These are phyloP conservation scores for Trichoderma brevicompactum DNA, from an alignment of 2,329 filamentous ascomycete species.

Conservation along the genomic window DNA sequence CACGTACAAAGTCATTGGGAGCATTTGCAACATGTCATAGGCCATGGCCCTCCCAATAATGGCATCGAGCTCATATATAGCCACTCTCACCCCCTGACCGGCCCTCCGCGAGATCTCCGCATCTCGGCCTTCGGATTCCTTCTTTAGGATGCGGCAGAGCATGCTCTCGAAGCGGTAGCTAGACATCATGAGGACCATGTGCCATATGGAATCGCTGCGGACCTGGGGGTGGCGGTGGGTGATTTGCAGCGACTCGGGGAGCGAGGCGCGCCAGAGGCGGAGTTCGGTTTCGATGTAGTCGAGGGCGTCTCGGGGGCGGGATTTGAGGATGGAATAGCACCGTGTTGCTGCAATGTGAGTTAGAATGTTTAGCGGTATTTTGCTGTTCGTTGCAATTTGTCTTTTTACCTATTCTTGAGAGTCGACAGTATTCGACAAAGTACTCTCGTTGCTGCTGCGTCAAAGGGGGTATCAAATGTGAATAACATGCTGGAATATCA, in stretches of 20 bases:
- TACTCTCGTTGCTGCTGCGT: neutral
- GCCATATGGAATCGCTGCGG: constrained; percentile 9
- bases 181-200: constrained; percentile 1
- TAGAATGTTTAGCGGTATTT: too few species aligned
- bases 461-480: neutral
- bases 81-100: neutral
- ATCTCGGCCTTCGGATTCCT: neutral
- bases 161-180: constrained; percentile 9
- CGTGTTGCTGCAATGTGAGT: neutral
- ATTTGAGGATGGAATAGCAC: neutral
- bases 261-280: neutral
- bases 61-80: constrained; percentile 8
- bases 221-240: neutral
- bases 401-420: constrained; percentile 1
- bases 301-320: neutral
- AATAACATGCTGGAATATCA: neutral
- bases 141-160: constrained; percentile 3
- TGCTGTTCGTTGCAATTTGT: too few species aligned
- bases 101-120: neutral
- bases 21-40: constrained; percentile 2
- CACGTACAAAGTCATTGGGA: constrained; percentile 2
- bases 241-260: neutral
- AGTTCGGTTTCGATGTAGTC: neutral
- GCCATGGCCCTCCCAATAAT: constrained; percentile 4
- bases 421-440: constrained; percentile 8